phyloP scores from a whole-genome alignment of 257 asterid genomes.

The Rhazya stricta region DNA sequence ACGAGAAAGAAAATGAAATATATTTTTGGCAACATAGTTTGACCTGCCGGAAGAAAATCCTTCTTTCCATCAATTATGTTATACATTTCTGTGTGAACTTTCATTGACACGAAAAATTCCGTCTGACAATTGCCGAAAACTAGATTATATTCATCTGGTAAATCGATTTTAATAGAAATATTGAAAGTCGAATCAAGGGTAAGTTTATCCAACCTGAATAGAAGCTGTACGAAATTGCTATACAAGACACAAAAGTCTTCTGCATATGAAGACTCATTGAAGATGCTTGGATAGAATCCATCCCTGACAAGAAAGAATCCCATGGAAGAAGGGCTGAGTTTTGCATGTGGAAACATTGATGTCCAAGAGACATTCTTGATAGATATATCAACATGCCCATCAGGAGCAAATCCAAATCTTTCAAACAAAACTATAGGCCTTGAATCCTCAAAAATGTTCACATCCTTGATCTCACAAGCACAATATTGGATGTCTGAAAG shows the following conservation, averaged over 20 bases:
- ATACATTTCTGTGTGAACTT: slow-evolving; percentile 30
- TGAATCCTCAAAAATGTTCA: slow-evolving; percentile 19
- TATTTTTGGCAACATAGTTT: slow-evolving; percentile 17
- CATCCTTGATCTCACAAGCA: slow-evolving; percentile 26
- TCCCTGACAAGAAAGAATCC: slow-evolving; percentile 33
- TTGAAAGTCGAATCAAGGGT: slow-evolving; percentile 17
- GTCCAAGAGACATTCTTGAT: slow-evolving; percentile 21
- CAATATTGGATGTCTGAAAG: slow-evolving; percentile 9
- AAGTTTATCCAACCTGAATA: slow-evolving; percentile 25
- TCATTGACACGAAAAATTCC: slow-evolving; percentile 27
- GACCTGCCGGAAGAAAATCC: slow-evolving; percentile 36
- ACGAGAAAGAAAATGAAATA: slow-evolving; percentile 20
- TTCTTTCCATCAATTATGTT: slow-evolving; percentile 13
- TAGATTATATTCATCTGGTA: slow-evolving; percentile 25
- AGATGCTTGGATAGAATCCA: slow-evolving; percentile 19
- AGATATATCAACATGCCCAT: slow-evolving; percentile 22
- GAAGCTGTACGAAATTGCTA: slow-evolving; percentile 16
- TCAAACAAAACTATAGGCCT: slow-evolving; percentile 30
- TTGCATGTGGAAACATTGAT: slow-evolving; percentile 21
- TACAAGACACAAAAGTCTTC: slow-evolving; percentile 29
- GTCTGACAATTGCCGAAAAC: slow-evolving; percentile 30
- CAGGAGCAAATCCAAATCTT: slow-evolving; percentile 21
- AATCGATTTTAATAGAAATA: slow-evolving; percentile 9
- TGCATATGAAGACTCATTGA: slow-evolving; percentile 24
- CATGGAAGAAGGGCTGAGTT: slow-evolving; percentile 25